Base-by-base conservation (phyloP, 257 asterid genomes). In the Nicotiana otophora region DNA sequence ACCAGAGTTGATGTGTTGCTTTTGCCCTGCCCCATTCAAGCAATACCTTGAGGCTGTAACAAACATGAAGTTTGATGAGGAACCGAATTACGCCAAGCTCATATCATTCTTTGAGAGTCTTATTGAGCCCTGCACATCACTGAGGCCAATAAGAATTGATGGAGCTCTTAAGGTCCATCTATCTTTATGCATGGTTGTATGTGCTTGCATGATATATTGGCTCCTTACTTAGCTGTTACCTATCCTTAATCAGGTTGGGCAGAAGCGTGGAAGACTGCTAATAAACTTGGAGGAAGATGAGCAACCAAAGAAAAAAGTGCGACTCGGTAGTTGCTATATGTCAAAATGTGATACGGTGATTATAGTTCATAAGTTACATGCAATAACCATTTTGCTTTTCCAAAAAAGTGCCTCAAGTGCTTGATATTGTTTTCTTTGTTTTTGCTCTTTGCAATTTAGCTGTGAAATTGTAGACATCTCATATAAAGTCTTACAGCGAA, bases 51-150 rank as follows among this genome's bases (percentile, higher is more conserved):
- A 96, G 89, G 95, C 97, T 83, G 99, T 96, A 79, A 88, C 97
- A 48, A 96, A 94, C 86, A 94, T 96, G 99, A 96, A 96, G 86
- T 96, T 96, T 84, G 99, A 96, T 1, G 99, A 96, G 93, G 99
- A 96, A 88, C 99, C 98, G 31, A 94, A 96, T 87, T 96, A 96
- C 88, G 82, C 97, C 20, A 96, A 91, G 85, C 88, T 94, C 86
- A 92, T 96, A 85, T 87, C 98, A 16, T 89, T 90, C 78, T 96
- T 96, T 81, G 98, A 96, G 17, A 91, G 93, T 89, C 95, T 96
- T 68, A 93, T 96, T 82, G 99, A 94, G 77, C 99, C 98, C 80
- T 90, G 95, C 92, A 89, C 91, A 4, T 85, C 96, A 14, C 85
- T 93, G 66, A 88, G 99, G 84, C 98, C 97, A 30, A 94, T 96